Percentiles rank a stretch among this genome's conserved stretches.
These are phyloP conservation scores for Barnettozyma populi DNA, from an alignment of 805 yeast species.

Conservation along the genomic window DNA sequence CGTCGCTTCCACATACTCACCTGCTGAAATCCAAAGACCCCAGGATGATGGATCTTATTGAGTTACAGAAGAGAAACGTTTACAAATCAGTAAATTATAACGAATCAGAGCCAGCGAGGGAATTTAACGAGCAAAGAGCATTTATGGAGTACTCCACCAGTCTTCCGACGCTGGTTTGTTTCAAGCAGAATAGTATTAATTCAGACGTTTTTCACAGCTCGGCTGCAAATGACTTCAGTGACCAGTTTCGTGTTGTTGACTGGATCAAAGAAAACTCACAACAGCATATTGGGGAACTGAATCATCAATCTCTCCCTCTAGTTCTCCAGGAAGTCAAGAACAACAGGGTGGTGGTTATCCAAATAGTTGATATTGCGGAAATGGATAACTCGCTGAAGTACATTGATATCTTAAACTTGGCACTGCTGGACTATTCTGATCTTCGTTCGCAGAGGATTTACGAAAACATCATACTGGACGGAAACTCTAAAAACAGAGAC, in stretches of 20 bases:
- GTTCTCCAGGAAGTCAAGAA: neutral
- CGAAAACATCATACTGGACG: conserved; percentile 31
- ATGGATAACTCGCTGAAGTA: conserved; percentile 21
- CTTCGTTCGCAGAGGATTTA: conserved; percentile 36
- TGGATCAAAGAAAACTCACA: conserved; percentile 42
- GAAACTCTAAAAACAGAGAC: conserved; percentile 36
- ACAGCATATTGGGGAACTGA: conserved; percentile 51
- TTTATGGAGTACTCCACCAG: conserved; percentile 50
- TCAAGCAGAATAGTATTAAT: conserved; percentile 50
- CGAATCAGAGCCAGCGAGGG: conserved; percentile 26
- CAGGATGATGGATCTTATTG: conserved; percentile 32
- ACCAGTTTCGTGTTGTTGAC: conserved; percentile 37
- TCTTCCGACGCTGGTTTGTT: conserved; percentile 55
- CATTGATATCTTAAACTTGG: conserved; percentile 20
- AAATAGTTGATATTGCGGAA: conserved; percentile 9
- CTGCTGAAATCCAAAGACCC: conserved; percentile 48
- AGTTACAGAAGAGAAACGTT: conserved; percentile 33
- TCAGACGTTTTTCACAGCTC: conserved; percentile 53
- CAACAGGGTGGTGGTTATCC: conserved; percentile 12
- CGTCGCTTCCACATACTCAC: conserved; percentile 51
- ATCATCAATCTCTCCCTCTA: conserved; percentile 11
- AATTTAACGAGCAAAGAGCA: conserved; percentile 41
- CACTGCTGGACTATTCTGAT: conserved; percentile 35
- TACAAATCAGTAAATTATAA: conserved; percentile 40
- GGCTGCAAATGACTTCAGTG: conserved; percentile 60